Percentiles rank a stretch among this genome's conserved stretches.
Conservation (phyloP, 2,329 filamentous ascomycete species). For the Phoma sp. region DNA sequence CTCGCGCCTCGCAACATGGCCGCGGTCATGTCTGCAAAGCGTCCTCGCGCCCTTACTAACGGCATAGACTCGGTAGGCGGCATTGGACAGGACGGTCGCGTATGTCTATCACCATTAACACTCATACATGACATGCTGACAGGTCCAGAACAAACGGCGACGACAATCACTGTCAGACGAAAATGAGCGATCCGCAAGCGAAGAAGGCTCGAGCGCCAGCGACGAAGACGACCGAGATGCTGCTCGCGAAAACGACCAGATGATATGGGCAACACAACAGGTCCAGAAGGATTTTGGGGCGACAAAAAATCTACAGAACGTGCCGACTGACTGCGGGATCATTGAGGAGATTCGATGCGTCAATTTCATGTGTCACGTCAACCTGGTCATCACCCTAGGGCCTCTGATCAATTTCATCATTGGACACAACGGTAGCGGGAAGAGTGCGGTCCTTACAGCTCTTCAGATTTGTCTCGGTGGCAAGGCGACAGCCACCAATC, state of each 20-base stretch:
- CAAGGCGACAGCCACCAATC: conserved; percentile 91
- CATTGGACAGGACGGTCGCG: conserved; percentile 24
- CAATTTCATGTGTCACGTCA: conserved; percentile 96
- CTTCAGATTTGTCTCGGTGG: conserved; percentile 94
- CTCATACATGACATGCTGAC: conserved; percentile 16
- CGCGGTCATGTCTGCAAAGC: conserved; percentile 42
- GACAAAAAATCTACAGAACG: conserved; percentile 59
- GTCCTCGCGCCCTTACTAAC: conserved; percentile 36
- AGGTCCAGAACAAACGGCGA: conserved; percentile 40
- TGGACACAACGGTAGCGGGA: conserved; percentile 96
- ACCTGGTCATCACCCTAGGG: conserved; percentile 82
- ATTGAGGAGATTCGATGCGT: conserved; percentile 85
- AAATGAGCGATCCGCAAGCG: conserved; percentile 27
- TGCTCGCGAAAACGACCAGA: conserved; percentile 29
- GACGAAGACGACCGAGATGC: conserved; percentile 28
- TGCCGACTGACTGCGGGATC: conserved; percentile 81
- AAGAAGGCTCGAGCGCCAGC: conserved; percentile 21
- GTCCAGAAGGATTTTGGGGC: conserved; percentile 35
- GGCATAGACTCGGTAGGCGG: conserved; percentile 21
- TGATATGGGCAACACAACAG: conserved; percentile 40
- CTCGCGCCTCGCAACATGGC: conserved; percentile 28
- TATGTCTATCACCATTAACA: conserved; percentile 17
- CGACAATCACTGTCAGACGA: conserved; percentile 33
- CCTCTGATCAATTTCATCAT: conserved; percentile 98
- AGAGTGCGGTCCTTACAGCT: conserved; percentile 93